Evolutionary conservation across 2,329 filamentous ascomycete species (phyloP), one percentile per base, ranked within the genome.

Genomic region (Lecanicillium sp.): DNA sequence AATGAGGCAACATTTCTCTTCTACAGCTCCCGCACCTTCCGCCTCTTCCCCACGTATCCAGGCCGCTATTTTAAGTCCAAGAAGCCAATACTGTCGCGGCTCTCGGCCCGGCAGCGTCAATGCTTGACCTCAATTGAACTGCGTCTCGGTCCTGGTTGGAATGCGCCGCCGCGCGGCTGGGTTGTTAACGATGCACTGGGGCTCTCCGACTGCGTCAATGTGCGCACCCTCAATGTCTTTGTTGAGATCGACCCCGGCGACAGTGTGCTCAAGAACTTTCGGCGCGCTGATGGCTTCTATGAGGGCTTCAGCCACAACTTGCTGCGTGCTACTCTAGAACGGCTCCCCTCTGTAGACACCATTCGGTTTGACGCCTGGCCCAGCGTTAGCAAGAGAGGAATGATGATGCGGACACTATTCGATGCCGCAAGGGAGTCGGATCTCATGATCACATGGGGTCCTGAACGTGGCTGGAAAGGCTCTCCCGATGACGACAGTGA

Each of bases 231-330:
- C 34, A 75, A 71, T 18, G 72, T 89, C 10, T 84, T 84, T 51
- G 75, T 87, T 17, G 78, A 88, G 56, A 75, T 74, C 46, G 84
- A 89, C 51, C 83, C 84, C 0, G 83, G 78, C 37, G 72, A 82
- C 48, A 69, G 67, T 19, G 63, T 78, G 15, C 87, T 85, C 49
- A 73, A 75, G 39, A 83, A 81, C 0, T 88, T 83, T 50, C 72
- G 81, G 12, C 70, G 72, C 18, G 69, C 71, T 2, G 72, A 80
- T 18, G 75, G 79, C 2, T 87, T 84, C 46, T 89, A 86, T 52
- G 84, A 86, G 43, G 59, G 58, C 5, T 88, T 87, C 51, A 79
- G 74, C 18, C 62, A 69, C 10, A 60, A 64, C 2, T 59, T 88
- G 19, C 54, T 88, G 6, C 58, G 61, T 4, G 66, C 63, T 7